A percentile compares a stretch with the other conserved stretches of the same genome.
phyloP scores from a whole-genome alignment of 2,329 filamentous ascomycete species.

The Aspergillus tanneri region DNA sequence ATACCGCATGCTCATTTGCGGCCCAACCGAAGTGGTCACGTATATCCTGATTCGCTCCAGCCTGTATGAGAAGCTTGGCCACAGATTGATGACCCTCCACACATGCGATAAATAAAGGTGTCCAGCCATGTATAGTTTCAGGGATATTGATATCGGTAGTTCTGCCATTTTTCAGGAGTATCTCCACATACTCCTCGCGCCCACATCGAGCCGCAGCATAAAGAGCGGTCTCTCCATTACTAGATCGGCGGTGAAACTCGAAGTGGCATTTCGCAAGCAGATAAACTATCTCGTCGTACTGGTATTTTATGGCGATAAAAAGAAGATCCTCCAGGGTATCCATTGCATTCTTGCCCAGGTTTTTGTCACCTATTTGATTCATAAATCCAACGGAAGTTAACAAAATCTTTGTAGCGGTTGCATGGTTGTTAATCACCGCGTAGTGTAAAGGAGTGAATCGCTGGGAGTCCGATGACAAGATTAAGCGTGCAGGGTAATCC shows the following conservation, averaged over 20 bases:
- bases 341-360: too few relatives aligned
- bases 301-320: constrained; percentile 7
- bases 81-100: constrained; percentile 25
- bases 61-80: constrained; percentile 28
- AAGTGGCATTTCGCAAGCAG: background rate
- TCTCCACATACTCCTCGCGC: constrained; percentile 5
- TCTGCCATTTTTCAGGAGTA: background rate
- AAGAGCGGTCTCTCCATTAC: constrained; percentile 1
- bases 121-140: constrained; percentile 32
- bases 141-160: constrained; percentile 15
- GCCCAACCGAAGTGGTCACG: constrained; percentile 35
- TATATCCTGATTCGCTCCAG: constrained; percentile 22
- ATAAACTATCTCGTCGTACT: constrained; percentile 8
- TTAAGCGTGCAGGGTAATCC: background rate
- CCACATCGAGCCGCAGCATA: constrained; percentile 6
- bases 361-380: too few relatives aligned
- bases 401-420: constrained; percentile 1
- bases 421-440: constrained; percentile 11
- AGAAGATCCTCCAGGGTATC: background rate
- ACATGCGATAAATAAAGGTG: constrained; percentile 34
- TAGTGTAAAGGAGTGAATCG: constrained; percentile 12
- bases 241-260: background rate
- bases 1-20: constrained; percentile 36
- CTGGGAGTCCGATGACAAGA: constrained; percentile 8
- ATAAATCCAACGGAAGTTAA: background rate